Conservation (phyloP, 1,284 basidiomycete species). For the Ceratobasidium sp. region DNA sequence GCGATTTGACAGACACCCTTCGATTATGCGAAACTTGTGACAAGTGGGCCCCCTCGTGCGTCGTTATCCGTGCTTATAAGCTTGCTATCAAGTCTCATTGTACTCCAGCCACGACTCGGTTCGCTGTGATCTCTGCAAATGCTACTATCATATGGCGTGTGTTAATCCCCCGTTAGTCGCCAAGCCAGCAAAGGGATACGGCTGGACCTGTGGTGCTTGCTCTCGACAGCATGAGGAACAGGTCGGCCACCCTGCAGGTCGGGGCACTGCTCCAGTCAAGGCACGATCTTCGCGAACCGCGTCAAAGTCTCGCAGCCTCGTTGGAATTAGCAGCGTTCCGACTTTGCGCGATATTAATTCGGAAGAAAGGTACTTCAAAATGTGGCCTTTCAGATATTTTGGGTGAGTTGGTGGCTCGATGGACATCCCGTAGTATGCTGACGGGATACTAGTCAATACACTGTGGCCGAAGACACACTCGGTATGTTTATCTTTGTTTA, state of each 20-base stretch:
- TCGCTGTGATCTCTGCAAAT: conserved; percentile 92
- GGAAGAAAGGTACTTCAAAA: conserved; percentile 81
- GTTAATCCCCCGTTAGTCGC: conserved; percentile 92
- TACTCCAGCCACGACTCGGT: conserved; percentile 84
- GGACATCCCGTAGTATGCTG: background rate
- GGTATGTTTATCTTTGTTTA: conserved; percentile 56
- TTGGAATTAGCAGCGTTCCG: conserved; percentile 4
- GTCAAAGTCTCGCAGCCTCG: conserved; percentile 38
- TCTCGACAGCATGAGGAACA: conserved; percentile 87
- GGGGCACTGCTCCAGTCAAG: conserved; percentile 55
- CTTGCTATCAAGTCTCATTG: conserved; percentile 20
- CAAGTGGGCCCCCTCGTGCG: conserved; percentile 87
- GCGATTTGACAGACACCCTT: conserved; percentile 87
- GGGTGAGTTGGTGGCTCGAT: conserved; percentile 64
- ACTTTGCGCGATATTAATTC: conserved; percentile 50
- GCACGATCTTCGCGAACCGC: conserved; percentile 46
- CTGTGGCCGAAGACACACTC: conserved; percentile 89
- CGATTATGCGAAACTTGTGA: conserved; percentile 86
- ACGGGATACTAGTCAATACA: conserved; percentile 70
- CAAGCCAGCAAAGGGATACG: conserved; percentile 96
- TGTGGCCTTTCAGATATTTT: conserved; percentile 97
- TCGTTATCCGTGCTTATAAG: conserved; percentile 17
- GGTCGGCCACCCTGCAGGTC: conserved; percentile 60
- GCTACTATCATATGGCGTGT: conserved; percentile 94
- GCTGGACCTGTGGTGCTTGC: conserved; percentile 96